These are phyloP conservation scores for Oryza meridionalis DNA, from an alignment of 176 grass and related monocot species.

Conservation along the genomic window DNA sequence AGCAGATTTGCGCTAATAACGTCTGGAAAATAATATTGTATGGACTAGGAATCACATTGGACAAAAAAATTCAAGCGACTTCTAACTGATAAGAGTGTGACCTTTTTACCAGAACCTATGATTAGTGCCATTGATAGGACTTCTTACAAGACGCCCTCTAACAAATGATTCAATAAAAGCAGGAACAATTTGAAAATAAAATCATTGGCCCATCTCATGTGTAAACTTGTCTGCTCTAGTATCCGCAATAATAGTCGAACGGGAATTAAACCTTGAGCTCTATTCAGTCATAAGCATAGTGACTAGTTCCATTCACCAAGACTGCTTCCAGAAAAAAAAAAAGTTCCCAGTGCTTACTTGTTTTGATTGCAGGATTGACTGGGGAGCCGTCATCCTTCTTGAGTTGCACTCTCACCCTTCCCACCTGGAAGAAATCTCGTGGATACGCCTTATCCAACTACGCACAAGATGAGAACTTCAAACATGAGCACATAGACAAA, in stretches of 20 bases:
- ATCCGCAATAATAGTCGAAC: neutral
- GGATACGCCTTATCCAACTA: slow-evolving; percentile 94
- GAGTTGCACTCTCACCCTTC: slow-evolving; percentile 90
- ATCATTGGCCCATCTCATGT: neutral
- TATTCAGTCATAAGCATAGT: neutral
- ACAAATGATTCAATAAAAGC: neutral
- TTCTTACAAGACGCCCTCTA: neutral
- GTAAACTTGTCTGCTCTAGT: neutral
- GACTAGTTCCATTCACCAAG: neutral
- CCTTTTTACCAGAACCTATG: neutral
- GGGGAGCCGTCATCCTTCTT: slow-evolving; percentile 78
- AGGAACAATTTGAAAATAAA: neutral
- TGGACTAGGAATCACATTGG: too few relatives aligned
- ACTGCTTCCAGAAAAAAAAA: neutral
- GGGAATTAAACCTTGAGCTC: neutral
- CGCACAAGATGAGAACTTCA: neutral
- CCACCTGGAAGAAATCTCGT: slow-evolving; percentile 91
- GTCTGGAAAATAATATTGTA: too few relatives aligned
- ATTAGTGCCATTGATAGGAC: neutral
- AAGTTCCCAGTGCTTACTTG: slow-evolving; percentile 54
- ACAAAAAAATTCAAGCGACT: too few relatives aligned
- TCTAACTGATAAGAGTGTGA: neutral
- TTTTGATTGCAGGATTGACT: slow-evolving; percentile 74
- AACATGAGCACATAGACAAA: neutral
- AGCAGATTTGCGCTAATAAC: neutral